Percentiles rank a stretch among this genome's conserved stretches.
phyloP scores from a whole-genome alignment of 305 asterid genomes.

The Euphrasia arctica region DNA sequence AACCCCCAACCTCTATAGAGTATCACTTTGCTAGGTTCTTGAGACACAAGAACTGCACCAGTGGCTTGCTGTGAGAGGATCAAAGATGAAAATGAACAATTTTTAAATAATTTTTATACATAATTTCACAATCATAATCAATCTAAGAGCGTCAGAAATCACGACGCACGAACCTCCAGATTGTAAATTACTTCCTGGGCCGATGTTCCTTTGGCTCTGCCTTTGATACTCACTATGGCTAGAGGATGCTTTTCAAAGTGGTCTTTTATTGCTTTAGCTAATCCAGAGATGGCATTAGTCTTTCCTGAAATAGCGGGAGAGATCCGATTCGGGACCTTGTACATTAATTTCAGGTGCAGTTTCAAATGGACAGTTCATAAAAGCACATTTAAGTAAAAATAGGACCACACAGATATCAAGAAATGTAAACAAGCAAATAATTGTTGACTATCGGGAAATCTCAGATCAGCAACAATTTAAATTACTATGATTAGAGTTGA shows the following conservation, averaged over 20 bases:
- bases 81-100: slow-evolving; percentile 7
- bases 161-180: slow-evolving; percentile 59
- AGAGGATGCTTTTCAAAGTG: slow-evolving; percentile 82
- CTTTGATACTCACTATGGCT: slow-evolving; percentile 86
- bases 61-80: slow-evolving; percentile 75
- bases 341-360: neutral
- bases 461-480: neutral
- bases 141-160: slow-evolving; percentile 13
- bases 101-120: neutral
- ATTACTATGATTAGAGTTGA: neutral
- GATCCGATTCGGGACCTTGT: neutral
- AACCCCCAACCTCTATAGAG: slow-evolving; percentile 92
- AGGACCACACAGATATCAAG: neutral
- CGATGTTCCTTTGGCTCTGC: slow-evolving; percentile 95
- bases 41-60: slow-evolving; percentile 82
- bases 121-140: slow-evolving; percentile 8
- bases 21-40: slow-evolving; percentile 92
- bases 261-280: slow-evolving; percentile 58
- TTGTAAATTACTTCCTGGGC: slow-evolving; percentile 75
- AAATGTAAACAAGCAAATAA: slow-evolving; percentile 2
- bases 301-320: slow-evolving; percentile 50
- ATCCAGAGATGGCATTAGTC: slow-evolving; percentile 69
- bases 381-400: no score
- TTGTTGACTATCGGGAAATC: neutral
- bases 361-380: no score